phyloP scores from a whole-genome alignment of 345 rosid genomes.

The Brassica nigra region DNA sequence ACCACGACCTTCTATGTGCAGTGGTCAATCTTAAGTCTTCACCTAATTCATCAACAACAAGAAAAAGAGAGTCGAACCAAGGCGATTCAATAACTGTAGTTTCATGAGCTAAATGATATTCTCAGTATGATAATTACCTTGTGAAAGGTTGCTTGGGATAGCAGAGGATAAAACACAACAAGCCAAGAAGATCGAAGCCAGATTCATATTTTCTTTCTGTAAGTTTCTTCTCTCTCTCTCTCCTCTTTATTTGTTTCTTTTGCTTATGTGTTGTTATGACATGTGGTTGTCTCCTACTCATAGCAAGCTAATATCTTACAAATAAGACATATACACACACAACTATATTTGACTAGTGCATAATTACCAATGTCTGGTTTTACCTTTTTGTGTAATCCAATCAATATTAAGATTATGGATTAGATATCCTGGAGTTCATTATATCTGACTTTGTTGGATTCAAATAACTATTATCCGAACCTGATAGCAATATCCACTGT shows the following conservation, averaged over 20 bases:
- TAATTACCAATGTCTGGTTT: no score
- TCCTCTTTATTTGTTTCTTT: neutral
- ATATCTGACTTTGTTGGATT: no score
- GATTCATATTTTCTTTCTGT: constrained; percentile 14
- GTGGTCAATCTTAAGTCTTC: neutral
- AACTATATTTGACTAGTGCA: no score
- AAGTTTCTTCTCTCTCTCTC: neutral
- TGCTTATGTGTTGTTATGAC: no score
- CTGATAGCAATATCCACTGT: no score
- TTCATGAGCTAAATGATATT: neutral
- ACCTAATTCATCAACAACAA: constrained; percentile 17
- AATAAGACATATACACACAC: no score
- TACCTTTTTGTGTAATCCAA: no score
- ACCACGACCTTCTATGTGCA: constrained; percentile 26
- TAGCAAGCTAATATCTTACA: no score
- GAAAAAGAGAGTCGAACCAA: neutral
- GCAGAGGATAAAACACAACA: constrained; percentile 26
- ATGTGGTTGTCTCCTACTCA: no score
- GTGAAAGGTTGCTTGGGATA: constrained; percentile 22
- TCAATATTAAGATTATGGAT: no score
- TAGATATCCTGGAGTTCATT: no score
- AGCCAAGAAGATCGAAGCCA: constrained; percentile 27
- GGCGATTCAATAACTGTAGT: neutral
- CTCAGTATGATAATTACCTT: constrained; percentile 21
- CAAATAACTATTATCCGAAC: no score